A percentile compares a stretch with the other conserved stretches of the same genome.
Evolutionary conservation across 2,329 filamentous ascomycete genomes (phyloP).

Genomic region (Lecanosticta acicola): DNA sequence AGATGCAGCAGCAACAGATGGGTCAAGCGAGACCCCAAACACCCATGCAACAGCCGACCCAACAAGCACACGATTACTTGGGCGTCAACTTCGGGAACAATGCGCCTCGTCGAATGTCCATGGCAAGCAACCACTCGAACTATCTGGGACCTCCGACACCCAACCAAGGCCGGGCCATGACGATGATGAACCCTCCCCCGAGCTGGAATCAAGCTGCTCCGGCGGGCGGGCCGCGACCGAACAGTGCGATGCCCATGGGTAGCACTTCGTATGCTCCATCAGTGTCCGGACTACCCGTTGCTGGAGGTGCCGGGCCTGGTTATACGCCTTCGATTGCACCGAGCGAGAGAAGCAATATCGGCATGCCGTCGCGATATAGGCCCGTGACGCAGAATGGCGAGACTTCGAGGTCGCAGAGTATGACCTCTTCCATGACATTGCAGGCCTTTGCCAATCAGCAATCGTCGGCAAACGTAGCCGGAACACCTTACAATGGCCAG

Average conservation of each 20-base stretch:
- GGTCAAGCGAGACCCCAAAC: constrained; percentile 13
- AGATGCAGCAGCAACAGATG: constrained; percentile 33
- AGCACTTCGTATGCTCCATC: constrained; percentile 28
- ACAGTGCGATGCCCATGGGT: constrained; percentile 31
- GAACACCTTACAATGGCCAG: constrained; percentile 17
- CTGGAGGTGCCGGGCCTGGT: constrained; percentile 40
- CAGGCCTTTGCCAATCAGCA: constrained; percentile 26
- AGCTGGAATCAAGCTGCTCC: constrained; percentile 25
- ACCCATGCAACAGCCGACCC: constrained; percentile 14
- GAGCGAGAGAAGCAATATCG: constrained; percentile 90
- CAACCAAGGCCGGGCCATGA: constrained; percentile 60
- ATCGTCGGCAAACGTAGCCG: constrained; percentile 17
- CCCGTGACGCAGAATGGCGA: constrained; percentile 57
- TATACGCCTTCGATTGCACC: constrained; percentile 92
- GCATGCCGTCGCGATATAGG: constrained; percentile 81
- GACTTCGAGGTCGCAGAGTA: constrained; percentile 36
- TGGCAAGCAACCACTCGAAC: constrained; percentile 33
- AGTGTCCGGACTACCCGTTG: constrained; percentile 36
- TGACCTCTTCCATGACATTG: constrained; percentile 30
- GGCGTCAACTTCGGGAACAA: constrained; percentile 17
- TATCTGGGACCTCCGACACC: constrained; percentile 19
- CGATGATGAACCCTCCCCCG: constrained; percentile 65
- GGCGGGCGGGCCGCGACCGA: constrained; percentile 42
- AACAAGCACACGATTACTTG: constrained; percentile 21
- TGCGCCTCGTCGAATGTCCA: constrained; percentile 39